Evolutionary conservation across 2,329 filamentous ascomycete species (phyloP).

Genomic region (Ceratocystiopsis brevicomis): DNA sequence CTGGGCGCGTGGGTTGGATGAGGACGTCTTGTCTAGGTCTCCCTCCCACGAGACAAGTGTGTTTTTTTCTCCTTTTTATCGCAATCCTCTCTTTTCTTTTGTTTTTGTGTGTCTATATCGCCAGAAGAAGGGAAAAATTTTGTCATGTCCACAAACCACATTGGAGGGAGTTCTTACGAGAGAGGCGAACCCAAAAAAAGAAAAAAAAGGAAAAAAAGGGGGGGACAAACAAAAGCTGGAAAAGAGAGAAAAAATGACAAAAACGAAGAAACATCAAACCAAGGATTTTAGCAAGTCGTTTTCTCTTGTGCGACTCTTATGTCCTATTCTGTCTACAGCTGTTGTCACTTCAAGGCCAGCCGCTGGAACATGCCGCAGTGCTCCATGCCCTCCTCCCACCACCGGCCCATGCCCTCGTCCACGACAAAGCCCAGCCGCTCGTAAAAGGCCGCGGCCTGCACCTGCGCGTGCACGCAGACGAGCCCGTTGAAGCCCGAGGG

Average conservation of each 20-base stretch:
- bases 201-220: constrained; percentile 3
- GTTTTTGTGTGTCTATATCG: constrained; percentile 15
- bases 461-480: constrained; percentile 64
- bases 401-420: constrained; percentile 56
- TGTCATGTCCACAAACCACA: no score
- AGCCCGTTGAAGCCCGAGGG: constrained; percentile 50
- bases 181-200: not conserved
- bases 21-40: no score
- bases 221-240: constrained; percentile 2
- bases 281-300: not conserved
- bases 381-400: constrained; percentile 68
- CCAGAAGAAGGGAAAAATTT: constrained; percentile 16
- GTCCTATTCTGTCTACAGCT: not conserved
- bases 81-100: not conserved
- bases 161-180: not conserved
- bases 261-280: constrained; percentile 1
- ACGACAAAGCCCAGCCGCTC: constrained; percentile 50
- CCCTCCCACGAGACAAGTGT: not conserved
- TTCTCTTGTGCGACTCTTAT: not conserved
- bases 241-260: constrained; percentile 3
- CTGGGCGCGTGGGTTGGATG: no score
- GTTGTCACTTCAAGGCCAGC: constrained; percentile 14
- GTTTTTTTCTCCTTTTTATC: not conserved
- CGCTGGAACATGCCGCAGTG: constrained; percentile 68
- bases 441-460: constrained; percentile 45